These are phyloP conservation scores for Ophiostoma quercus DNA, from an alignment of 2,329 filamentous ascomycete species.

Conservation along the genomic window DNA sequence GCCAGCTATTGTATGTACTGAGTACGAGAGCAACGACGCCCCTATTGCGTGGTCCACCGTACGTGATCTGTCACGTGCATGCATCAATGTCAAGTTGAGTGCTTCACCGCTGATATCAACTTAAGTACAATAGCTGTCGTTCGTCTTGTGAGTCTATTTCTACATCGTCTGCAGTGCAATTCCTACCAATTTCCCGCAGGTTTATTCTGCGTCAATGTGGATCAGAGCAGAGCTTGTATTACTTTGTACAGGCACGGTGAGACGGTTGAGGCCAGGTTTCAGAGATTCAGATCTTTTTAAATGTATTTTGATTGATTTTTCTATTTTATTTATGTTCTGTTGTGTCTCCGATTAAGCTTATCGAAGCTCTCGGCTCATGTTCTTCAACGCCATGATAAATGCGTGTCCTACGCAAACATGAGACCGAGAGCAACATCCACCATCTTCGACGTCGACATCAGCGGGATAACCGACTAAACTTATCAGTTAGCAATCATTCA, in stretches of 20 bases:
- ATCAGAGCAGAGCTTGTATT: neutral
- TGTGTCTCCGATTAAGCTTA: neutral
- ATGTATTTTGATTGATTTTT: neutral
- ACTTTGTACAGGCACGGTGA: neutral
- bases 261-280: neutral
- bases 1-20: too few relatives aligned
- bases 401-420: neutral
- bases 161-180: neutral
- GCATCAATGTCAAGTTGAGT: too few relatives aligned
- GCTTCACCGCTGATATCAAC: neutral
- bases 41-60: neutral
- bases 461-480: too few relatives aligned
- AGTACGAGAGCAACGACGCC: neutral
- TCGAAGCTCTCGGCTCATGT: neutral
- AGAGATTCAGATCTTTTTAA: neutral
- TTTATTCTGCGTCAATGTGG: neutral
- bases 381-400: neutral
- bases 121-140: neutral
- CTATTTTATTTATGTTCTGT: neutral
- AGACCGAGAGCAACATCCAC: neutral
- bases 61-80: neutral
- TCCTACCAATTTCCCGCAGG: neutral
- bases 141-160: too few relatives aligned
- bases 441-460: neutral
- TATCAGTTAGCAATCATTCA: neutral